Base-by-base conservation (phyloP, 768 basidiomycete genomes). In the Leccinum subgranulosum region DNA sequence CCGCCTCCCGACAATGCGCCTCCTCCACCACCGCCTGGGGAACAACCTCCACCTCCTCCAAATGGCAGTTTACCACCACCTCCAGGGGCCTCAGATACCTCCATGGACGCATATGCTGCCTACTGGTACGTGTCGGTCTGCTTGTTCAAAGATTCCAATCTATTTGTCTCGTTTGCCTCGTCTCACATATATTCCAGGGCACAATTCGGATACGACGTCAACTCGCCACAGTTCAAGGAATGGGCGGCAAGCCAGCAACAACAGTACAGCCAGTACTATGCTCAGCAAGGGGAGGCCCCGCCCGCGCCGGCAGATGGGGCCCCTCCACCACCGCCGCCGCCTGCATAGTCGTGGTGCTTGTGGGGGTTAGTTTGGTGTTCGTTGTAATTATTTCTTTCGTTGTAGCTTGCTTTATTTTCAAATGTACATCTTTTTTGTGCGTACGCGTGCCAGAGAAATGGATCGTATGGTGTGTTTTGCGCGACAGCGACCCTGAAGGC, bases 201-300 rank as follows among this genome's bases (percentile, higher is more conserved):
- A 59, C 85, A 87, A 6, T 91, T 90, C 65, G 90, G 90, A 11
- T 92, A 92, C 70, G 91, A 93, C 64, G 86, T 92, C 58, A 92
- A 92, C 67, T 88, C 91, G 3, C 66, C 80, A 2, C 82, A 91
- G 64, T 92, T 92, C 70, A 91, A 90, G 69, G 83, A 88, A 64
- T 92, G 90, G 90, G 83, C 83, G 39, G 84, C 86, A 10, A 69
- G 67, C 55, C 76, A 77, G 46, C 83, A 83, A 60, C 87, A 89
- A 61, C 85, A 88, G 64, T 90, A 92, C 63, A 79, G 78, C 14
- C 86, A 89, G 58, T 90, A 90, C 70, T 90, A 91, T 66, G 79
- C 81, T 15, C 79, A 83, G 52, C 79, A 83, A 53, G 83, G 79
- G 1, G 83, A 87, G 57, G 69, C 65, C 19, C 62, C 70, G 36